These are phyloP conservation scores for Eucalyptus erythrocorys DNA, from an alignment of 345 rosid species.

Conservation along the genomic window DNA sequence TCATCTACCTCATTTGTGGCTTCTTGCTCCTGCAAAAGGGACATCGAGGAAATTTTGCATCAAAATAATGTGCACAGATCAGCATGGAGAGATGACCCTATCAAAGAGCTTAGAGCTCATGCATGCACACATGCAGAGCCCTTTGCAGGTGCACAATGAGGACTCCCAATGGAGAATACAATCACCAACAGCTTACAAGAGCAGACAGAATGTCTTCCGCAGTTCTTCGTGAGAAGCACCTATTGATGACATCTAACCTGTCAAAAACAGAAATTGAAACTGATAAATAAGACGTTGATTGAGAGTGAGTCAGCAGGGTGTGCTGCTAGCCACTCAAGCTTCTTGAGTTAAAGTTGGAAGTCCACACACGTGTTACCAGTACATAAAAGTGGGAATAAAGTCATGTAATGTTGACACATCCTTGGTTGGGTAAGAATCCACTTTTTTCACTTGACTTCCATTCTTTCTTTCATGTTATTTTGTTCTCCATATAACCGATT, in stretches of 20 bases:
- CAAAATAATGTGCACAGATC: background rate
- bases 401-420: background rate
- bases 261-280: background rate
- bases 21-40: constrained; percentile 45
- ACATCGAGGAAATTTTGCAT: background rate
- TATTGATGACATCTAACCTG: constrained; percentile 71
- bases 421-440: background rate
- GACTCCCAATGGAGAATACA: background rate
- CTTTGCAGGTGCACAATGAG: background rate
- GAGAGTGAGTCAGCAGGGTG: background rate
- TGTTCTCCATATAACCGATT: background rate
- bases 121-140: background rate
- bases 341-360: background rate
- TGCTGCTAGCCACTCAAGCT: background rate
- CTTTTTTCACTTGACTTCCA: background rate
- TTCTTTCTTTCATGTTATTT: background rate
- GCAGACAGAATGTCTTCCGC: constrained; percentile 69
- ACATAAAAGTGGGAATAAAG: background rate
- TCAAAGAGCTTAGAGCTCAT: background rate
- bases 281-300: background rate
- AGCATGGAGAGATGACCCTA: background rate
- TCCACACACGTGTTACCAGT: background rate
- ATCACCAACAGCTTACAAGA: constrained; percentile 39
- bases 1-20: constrained; percentile 14
- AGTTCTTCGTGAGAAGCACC: constrained; percentile 65